Percentiles rank a stretch among this genome's conserved stretches.
Conservation (phyloP, 768 basidiomycete species). For the Cytidiella melzeri region DNA sequence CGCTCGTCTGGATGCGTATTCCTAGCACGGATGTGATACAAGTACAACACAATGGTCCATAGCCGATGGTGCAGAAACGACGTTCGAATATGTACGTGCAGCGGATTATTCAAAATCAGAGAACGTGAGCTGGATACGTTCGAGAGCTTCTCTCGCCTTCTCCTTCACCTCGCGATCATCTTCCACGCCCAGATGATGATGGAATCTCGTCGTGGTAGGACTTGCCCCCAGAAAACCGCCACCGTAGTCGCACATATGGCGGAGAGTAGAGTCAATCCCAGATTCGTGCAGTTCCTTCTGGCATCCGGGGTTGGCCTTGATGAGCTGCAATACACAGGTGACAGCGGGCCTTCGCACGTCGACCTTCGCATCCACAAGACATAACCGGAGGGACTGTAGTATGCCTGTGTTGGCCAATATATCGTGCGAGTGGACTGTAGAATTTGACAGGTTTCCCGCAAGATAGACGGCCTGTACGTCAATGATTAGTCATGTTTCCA, state of each 20-base stretch:
- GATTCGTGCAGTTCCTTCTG: conserved; percentile 36
- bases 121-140: conserved; percentile 31
- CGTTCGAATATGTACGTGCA: too few relatives aligned
- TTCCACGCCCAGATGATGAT: conserved; percentile 36
- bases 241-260: conserved; percentile 37
- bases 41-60: too few relatives aligned
- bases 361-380: conserved; percentile 53
- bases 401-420: conserved; percentile 49
- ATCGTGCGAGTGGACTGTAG: conserved; percentile 39
- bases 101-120: neutral
- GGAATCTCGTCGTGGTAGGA: conserved; percentile 21
- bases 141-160: conserved; percentile 49
- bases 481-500: conserved; percentile 1
- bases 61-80: too few relatives aligned
- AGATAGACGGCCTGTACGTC: conserved; percentile 44
- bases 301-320: conserved; percentile 32
- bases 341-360: conserved; percentile 58
- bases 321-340: conserved; percentile 52
- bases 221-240: conserved; percentile 22
- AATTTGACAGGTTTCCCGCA: conserved; percentile 68
- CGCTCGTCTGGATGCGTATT: too few relatives aligned
- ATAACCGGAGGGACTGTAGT: conserved; percentile 46
- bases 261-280: conserved; percentile 39
- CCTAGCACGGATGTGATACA: too few relatives aligned
- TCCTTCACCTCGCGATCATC: conserved; percentile 57